Percentiles rank a stretch among this genome's conserved stretches.
Conservation (phyloP, 768 basidiomycete genomes). For the Mycena sanguinolenta region DNA sequence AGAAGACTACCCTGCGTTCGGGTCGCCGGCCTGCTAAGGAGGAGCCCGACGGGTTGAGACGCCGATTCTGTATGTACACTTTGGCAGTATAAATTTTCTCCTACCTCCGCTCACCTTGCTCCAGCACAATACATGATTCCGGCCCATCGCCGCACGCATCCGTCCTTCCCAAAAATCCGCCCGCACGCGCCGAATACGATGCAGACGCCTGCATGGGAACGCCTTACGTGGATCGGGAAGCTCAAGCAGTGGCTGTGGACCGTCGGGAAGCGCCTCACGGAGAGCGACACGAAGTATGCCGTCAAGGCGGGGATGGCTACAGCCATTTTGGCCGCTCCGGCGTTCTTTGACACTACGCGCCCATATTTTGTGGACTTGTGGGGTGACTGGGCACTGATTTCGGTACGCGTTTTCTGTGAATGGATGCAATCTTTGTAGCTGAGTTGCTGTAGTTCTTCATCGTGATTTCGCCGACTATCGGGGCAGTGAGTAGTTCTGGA, state of each 20-base stretch:
- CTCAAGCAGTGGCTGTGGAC: conserved; percentile 82
- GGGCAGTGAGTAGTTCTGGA: conserved; percentile 65
- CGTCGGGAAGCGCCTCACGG: conserved; percentile 71
- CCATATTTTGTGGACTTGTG: conserved; percentile 84
- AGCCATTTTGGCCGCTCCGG: conserved; percentile 87
- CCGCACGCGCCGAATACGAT: conserved; percentile 90
- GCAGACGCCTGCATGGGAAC: conserved; percentile 77
- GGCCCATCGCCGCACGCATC: conserved; percentile 60
- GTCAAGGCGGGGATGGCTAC: conserved; percentile 90
- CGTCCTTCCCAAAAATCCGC: conserved; percentile 83
- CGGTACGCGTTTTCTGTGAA: conserved; percentile 61
- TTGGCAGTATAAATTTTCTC: background rate
- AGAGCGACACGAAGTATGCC: conserved; percentile 88
- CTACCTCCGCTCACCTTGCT: background rate
- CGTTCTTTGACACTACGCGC: conserved; percentile 86
- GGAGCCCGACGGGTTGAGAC: conserved; percentile 8
- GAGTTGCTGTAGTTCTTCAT: conserved; percentile 74
- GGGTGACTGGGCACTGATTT: conserved; percentile 97
- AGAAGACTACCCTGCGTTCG: conserved; percentile 10
- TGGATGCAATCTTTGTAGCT: conserved; percentile 9
- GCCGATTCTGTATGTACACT: conserved; percentile 29
- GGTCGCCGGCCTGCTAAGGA: conserved; percentile 7
- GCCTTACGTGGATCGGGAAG: conserved; percentile 72
- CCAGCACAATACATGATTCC: conserved; percentile 69
- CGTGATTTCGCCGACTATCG: conserved; percentile 93